Evolutionary conservation across 2,329 filamentous ascomycete species (phyloP).

Genomic region (Xenoacremonium recifei): DNA sequence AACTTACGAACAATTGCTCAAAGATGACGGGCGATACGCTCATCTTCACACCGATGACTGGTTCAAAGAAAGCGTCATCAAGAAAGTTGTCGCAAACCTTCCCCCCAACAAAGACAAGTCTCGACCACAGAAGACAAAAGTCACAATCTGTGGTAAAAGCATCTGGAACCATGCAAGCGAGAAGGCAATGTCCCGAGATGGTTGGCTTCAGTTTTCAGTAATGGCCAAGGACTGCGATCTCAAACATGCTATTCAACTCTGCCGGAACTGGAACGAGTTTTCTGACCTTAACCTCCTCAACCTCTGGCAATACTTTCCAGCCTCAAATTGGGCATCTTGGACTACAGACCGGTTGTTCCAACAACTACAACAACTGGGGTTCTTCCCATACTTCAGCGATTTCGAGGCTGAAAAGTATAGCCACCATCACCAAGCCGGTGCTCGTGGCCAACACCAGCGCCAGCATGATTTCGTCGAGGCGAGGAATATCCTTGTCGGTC

Average conservation of each 20-base stretch:
- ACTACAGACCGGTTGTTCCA: slow-evolving; percentile 16
- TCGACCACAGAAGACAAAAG: slow-evolving; percentile 14
- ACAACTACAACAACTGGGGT: slow-evolving; percentile 24
- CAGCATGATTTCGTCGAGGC: slow-evolving; percentile 25
- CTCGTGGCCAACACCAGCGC: slow-evolving; percentile 18
- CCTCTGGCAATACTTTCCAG: slow-evolving; percentile 27
- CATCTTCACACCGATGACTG: slow-evolving; percentile 23
- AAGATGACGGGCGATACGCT: slow-evolving; percentile 10
- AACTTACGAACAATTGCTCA: slow-evolving; percentile 16
- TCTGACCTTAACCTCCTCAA: slow-evolving; percentile 24
- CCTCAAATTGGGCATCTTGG: slow-evolving; percentile 27
- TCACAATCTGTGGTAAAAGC: slow-evolving; percentile 24
- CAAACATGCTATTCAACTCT: slow-evolving; percentile 26
- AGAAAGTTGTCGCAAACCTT: not conserved
- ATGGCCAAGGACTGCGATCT: slow-evolving; percentile 29
- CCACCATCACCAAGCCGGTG: slow-evolving; percentile 16
- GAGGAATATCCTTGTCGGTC: slow-evolving; percentile 26
- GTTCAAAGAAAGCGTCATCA: slow-evolving; percentile 15
- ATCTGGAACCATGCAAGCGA: slow-evolving; percentile 30
- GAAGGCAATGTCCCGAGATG: slow-evolving; percentile 29
- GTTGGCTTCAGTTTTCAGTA: slow-evolving; percentile 30
- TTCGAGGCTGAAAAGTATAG: slow-evolving; percentile 17
- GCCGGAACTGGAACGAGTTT: slow-evolving; percentile 30
- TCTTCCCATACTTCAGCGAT: slow-evolving; percentile 28
- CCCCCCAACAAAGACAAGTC: slow-evolving; percentile 3